Evolutionary conservation across 164 flowering plant species (phyloP), one percentile per base, ranked within the genome.

Genomic region (Magnolia sinica): DNA sequence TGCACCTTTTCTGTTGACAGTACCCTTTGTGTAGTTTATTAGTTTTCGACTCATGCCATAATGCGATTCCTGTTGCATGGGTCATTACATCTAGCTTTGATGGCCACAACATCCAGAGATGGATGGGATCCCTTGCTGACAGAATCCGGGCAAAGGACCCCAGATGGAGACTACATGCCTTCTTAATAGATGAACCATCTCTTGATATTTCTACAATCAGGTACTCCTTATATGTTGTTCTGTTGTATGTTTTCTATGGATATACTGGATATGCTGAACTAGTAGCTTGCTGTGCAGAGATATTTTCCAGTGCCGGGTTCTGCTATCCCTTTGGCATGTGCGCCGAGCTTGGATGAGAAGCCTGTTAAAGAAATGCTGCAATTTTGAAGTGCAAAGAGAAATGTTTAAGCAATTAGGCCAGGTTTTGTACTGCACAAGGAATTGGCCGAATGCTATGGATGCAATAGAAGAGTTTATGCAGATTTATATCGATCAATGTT

Each of bases 1-100:
- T 64, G 20, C 7, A 64, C n/a, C 18, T 73, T 55, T 71, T 31
- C 70, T 55, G 61, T 55, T 55, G 61, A 55, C 89, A 88, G 89
- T 81, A 77, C 79, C 79, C 84, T 50, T 58, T 88, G 63, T 84
- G 82, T 74, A 79, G 87, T 50, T 80, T 87, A 73, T 83, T 87
- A 50, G 91, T 84, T 65, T 87, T 88, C 73, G 87, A 87, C 77
- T 78, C 88, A 8, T 82, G 79, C 24, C 86, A 74, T n/a, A 84
- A 87, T 81, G 88, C 87, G 61, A 83, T 88, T 78, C 91, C 91
- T 2, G 85, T 88, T 81, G 91, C 89, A 73, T 88, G 91, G 91
- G 73, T 88, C 71, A 88, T 88, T 75, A 70, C 85, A 22, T 81
- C 87, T 52, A 75, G 83, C 50, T 82, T 73, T 78, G 74, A 31